phyloP scores from a whole-genome alignment of 768 basidiomycete species.

The Russula emetica region DNA sequence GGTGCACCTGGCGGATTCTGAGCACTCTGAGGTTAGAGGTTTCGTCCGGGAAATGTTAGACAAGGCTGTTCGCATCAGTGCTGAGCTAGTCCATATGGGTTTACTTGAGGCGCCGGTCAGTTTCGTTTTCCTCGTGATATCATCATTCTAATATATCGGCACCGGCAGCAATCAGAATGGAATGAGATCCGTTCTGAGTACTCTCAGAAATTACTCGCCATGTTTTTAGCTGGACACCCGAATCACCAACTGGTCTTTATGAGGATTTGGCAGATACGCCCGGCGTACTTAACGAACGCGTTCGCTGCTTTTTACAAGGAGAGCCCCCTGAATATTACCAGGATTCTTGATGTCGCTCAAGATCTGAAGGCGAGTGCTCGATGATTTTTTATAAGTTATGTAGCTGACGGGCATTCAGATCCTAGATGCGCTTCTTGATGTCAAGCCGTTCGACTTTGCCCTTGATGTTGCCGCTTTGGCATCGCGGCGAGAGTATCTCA shows the following conservation, averaged over 20 bases:
- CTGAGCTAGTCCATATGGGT: constrained; percentile 92
- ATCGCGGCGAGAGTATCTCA: constrained; percentile 87
- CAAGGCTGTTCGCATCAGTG: constrained; percentile 88
- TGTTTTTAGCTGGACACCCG: constrained; percentile 90
- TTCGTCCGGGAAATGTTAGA: constrained; percentile 90
- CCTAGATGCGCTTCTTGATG: constrained; percentile 85
- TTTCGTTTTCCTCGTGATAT: constrained; percentile 22
- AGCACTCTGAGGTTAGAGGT: constrained; percentile 62
- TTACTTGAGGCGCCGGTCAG: constrained; percentile 85
- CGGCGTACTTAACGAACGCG: constrained; percentile 77
- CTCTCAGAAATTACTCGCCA: constrained; percentile 74
- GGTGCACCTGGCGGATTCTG: constrained; percentile 71
- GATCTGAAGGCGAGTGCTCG: constrained; percentile 72
- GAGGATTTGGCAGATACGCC: constrained; percentile 90
- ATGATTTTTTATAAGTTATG: not conserved
- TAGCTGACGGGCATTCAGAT: constrained; percentile 48
- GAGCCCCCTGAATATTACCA: constrained; percentile 86
- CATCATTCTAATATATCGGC: constrained; percentile 24
- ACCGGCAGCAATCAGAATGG: constrained; percentile 68
- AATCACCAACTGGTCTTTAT: constrained; percentile 97
- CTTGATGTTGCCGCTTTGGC: constrained; percentile 94
- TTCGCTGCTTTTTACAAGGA: constrained; percentile 92
- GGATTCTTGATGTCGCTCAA: constrained; percentile 92
- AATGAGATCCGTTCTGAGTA: constrained; percentile 85
- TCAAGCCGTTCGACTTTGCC: constrained; percentile 83